phyloP scores from a whole-genome alignment of 345 rosid genomes.

The Atalantia buxifolia region DNA sequence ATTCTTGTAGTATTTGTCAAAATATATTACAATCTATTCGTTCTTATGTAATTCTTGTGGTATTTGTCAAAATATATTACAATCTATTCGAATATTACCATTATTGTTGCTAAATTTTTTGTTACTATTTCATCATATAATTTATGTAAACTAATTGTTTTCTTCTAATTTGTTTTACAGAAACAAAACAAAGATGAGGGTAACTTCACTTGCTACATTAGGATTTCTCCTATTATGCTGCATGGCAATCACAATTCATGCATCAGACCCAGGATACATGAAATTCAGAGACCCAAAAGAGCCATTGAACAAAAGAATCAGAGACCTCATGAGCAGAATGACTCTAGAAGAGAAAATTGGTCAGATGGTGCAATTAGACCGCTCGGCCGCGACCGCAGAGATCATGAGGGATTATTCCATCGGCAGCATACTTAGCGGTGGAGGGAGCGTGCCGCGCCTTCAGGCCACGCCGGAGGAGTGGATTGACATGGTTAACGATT shows the following conservation, averaged over 20 bases:
- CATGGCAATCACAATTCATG: background rate
- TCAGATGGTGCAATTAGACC: conserved; percentile 45
- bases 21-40: no score
- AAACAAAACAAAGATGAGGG: background rate
- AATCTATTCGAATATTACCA: no score
- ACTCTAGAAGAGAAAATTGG: conserved; percentile 46
- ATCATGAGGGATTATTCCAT: conserved; percentile 18
- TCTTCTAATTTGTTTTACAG: background rate
- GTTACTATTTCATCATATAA: no score
- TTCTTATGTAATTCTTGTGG: no score
- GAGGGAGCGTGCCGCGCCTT: conserved; percentile 28
- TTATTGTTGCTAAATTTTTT: no score
- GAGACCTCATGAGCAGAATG: conserved; percentile 35
- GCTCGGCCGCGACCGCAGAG: background rate
- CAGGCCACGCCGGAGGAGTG: conserved; percentile 17
- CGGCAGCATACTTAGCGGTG: conserved; percentile 31
- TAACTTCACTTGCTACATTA: background rate
- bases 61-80: no score
- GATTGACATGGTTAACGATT: conserved; percentile 24
- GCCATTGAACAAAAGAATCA: conserved; percentile 17
- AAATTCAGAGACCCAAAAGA: conserved; percentile 35
- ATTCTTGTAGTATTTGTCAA: no score
- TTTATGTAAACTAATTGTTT: no score
- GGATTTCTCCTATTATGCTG: background rate
- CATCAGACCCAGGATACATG: conserved; percentile 8